These are phyloP conservation scores for Aureobasidium subglaciale DNA, from an alignment of 2,329 filamentous ascomycete genomes.

Conservation along the genomic window DNA sequence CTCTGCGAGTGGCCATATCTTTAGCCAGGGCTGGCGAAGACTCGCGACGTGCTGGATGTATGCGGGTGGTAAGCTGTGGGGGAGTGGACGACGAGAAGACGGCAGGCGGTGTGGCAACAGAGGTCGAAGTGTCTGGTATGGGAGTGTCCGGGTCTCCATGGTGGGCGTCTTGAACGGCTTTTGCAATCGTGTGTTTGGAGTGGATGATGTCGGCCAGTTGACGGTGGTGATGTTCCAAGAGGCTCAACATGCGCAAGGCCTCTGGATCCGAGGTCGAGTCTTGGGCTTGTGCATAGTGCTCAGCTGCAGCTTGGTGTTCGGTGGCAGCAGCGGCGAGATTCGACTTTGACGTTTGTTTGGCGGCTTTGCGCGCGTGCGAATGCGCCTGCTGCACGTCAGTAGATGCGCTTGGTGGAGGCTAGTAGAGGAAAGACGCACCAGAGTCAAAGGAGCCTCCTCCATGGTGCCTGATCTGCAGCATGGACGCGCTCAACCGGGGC, in stretches of 20 bases:
- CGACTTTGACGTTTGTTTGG: conserved; percentile 58
- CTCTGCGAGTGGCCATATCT: conserved; percentile 32
- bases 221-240: conserved; percentile 83
- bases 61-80: background rate
- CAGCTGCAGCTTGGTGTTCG: conserved; percentile 81
- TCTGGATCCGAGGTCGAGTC: conserved; percentile 58
- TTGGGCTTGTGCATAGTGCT: conserved; percentile 80
- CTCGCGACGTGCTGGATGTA: conserved; percentile 21
- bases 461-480: conserved; percentile 36
- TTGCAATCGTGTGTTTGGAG: conserved; percentile 48
- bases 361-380: conserved; percentile 79
- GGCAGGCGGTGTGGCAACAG: background rate
- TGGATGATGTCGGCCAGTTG: conserved; percentile 76
- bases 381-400: conserved; percentile 56
- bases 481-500: too few relatives aligned
- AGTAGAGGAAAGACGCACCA: conserved; percentile 46
- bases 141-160: conserved; percentile 18
- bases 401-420: background rate
- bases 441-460: conserved; percentile 62
- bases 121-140: background rate
- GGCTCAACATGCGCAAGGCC: conserved; percentile 72
- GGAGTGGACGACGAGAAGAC: background rate
- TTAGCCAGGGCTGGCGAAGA: conserved; percentile 31
- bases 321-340: conserved; percentile 77
- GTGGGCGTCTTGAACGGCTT: conserved; percentile 33